Conservation (phyloP, 2,329 filamentous ascomycete species). For the Aspergillus latus region DNA sequence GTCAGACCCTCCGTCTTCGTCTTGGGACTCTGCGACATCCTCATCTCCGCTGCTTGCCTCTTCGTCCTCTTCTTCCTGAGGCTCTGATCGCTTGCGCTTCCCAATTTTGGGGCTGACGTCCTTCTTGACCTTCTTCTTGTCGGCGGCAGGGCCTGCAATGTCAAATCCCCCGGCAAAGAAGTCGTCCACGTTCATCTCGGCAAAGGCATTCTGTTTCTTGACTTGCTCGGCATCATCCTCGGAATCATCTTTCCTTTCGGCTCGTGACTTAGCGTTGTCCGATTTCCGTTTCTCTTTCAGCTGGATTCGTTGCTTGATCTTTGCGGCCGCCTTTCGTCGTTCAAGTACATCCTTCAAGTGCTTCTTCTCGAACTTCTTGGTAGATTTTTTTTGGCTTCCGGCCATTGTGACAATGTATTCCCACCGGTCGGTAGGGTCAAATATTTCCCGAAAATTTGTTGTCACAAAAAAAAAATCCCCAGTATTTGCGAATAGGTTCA, state of each 20-base stretch:
- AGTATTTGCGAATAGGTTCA: neutral
- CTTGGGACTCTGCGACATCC: constrained; percentile 31
- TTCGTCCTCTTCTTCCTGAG: constrained; percentile 45
- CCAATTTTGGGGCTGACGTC: constrained; percentile 49
- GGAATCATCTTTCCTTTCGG: constrained; percentile 50
- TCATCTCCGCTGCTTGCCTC: constrained; percentile 53
- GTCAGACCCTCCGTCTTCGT: constrained; percentile 53
- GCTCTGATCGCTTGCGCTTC: constrained; percentile 49
- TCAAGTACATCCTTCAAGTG: constrained; percentile 86
- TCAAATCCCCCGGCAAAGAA: constrained; percentile 96
- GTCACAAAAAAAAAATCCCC: constrained; percentile 5
- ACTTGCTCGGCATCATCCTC: constrained; percentile 45
- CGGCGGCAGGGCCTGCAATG: constrained; percentile 61
- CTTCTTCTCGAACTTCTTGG: constrained; percentile 95
- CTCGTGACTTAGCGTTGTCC: constrained; percentile 58
- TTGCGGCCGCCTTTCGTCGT: constrained; percentile 77
- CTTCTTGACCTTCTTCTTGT: constrained; percentile 44
- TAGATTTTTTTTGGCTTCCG: constrained; percentile 66
- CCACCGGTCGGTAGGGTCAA: constrained; percentile 11
- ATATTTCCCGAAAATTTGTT: constrained; percentile 13
- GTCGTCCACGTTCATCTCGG: constrained; percentile 91
- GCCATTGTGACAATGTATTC: constrained; percentile 39
- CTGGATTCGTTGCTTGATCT: constrained; percentile 89
- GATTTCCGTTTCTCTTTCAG: constrained; percentile 77
- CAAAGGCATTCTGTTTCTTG: constrained; percentile 53